Conservation (phyloP, 345 rosid genomes). For the Moricandia arvensis region DNA sequence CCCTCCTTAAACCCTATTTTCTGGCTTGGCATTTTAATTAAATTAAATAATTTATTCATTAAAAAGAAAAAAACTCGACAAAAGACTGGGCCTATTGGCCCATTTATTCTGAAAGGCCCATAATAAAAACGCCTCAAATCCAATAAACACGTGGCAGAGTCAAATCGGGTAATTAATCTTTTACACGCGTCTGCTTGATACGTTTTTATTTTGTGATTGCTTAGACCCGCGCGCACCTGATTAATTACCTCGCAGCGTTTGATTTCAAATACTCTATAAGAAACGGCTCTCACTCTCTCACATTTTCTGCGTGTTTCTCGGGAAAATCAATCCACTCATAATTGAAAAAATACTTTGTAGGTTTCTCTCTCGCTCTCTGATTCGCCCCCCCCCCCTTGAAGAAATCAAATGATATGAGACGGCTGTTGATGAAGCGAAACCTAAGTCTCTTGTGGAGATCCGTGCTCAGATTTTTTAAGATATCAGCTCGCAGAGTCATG, state of each 20-base stretch:
- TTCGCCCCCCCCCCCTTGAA: neutral
- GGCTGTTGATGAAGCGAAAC: constrained; percentile 41
- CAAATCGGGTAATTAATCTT: constrained; percentile 8
- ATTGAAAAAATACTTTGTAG: neutral
- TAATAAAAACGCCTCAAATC: neutral
- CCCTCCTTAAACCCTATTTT: constrained; percentile 2
- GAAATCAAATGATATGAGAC: constrained; percentile 48
- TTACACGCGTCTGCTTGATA: neutral
- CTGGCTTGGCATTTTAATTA: no score
- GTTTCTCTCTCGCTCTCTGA: neutral
- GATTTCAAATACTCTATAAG: constrained; percentile 26
- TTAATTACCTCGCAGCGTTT: constrained; percentile 26
- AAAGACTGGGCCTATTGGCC: constrained; percentile 1
- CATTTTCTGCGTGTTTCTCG: constrained; percentile 27
- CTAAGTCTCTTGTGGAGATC: constrained; percentile 39
- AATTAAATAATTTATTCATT: neutral
- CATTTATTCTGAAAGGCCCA: neutral
- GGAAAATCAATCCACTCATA: constrained; percentile 15
- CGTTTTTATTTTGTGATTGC: neutral
- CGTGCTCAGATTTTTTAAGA: constrained; percentile 33
- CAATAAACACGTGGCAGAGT: neutral
- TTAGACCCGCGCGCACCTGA: constrained; percentile 18
- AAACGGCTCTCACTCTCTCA: constrained; percentile 6
- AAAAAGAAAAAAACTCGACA: neutral
- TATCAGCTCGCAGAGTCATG: constrained; percentile 51